A percentile compares a stretch with the other conserved stretches of the same genome.
These are phyloP conservation scores for Colletotrichum australisinense DNA, from an alignment of 2,329 filamentous ascomycete species.

Conservation along the genomic window DNA sequence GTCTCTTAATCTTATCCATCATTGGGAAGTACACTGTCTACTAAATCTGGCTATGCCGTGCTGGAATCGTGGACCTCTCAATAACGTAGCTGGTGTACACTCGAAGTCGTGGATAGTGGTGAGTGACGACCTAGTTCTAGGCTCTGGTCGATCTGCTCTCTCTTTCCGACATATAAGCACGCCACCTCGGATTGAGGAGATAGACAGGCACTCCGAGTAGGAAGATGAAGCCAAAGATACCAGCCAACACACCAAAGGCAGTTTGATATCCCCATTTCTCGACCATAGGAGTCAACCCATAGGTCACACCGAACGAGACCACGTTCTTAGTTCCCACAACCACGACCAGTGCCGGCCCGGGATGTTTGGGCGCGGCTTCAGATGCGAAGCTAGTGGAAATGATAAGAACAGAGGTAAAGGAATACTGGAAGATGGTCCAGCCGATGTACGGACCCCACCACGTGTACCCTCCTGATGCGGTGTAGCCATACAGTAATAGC, in stretches of 20 bases:
- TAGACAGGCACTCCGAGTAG: slow-evolving; percentile 39
- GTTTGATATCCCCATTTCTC: slow-evolving; percentile 33
- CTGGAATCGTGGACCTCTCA: background rate
- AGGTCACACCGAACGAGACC: slow-evolving; percentile 45
- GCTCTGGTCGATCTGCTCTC: background rate
- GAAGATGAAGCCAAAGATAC: slow-evolving; percentile 37
- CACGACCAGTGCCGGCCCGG: slow-evolving; percentile 46
- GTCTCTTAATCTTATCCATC: background rate
- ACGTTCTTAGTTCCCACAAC: slow-evolving; percentile 49
- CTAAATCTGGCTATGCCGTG: background rate
- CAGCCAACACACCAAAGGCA: slow-evolving; percentile 38
- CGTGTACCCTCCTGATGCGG: slow-evolving; percentile 12
- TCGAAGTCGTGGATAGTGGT: background rate
- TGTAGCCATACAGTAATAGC: slow-evolving; percentile 37
- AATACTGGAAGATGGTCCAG: slow-evolving; percentile 41
- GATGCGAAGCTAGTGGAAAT: slow-evolving; percentile 47
- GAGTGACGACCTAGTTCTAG: background rate
- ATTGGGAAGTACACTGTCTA: background rate
- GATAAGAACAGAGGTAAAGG: slow-evolving; percentile 44
- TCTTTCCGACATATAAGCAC: slow-evolving; percentile 13
- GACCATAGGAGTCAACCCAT: slow-evolving; percentile 47
- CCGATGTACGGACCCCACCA: slow-evolving; percentile 43
- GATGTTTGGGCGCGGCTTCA: slow-evolving; percentile 47
- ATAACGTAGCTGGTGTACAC: background rate
- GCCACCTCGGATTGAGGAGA: slow-evolving; percentile 37